Evolutionary conservation across 352 stramenopile genomes (phyloP), one percentile per base, ranked within the genome.

Genomic region (Phytophthora pisi): DNA sequence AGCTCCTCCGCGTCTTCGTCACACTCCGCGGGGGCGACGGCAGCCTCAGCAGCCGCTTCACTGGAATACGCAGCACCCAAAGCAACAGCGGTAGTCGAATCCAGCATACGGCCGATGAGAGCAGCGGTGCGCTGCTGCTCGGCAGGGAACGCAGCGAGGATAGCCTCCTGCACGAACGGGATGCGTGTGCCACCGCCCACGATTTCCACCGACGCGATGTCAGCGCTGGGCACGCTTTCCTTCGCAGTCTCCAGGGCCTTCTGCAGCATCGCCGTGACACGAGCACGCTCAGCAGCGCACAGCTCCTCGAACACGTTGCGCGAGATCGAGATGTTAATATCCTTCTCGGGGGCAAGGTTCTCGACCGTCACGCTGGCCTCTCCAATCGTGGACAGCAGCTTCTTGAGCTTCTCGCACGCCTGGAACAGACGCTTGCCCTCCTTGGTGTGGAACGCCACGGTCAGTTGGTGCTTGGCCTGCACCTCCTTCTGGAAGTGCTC

Each of bases 181-280:
- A 97, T 95, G 43, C 93, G 92, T 28, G 88, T 95, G 6, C 89
- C 91, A 43, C 95, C 95, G 31, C 95, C 95, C 2, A 97, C 82
- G 62, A 98, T 95, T 72, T 98, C 88, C 16, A 95, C 80, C 28
- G 77, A 97, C 47, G 70, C 70, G 50, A 90, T 84, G 6, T 80
- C 70, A 42, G 68, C 63, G 52, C 70, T 71, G 6, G 67, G 9
- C 13, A 90, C 66, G 18, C 81, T 68, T 0, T 88, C 78, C 20
- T 82, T 66, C 0, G 80, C 74, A 16, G 81, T 56, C 1, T 77
- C 67, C 13, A 97, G 61, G 16, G 85, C 74, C 31, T 63, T 67
- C 13, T 69, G 65, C 16, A 95, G 31, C 58, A 97, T 68, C 20
- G 75, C 57, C 13, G 85, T 80, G 30, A 97, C 50, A 42, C 75